Conservation (phyloP, 352 stramenopile species). For the Globisporangium barbulae region DNA sequence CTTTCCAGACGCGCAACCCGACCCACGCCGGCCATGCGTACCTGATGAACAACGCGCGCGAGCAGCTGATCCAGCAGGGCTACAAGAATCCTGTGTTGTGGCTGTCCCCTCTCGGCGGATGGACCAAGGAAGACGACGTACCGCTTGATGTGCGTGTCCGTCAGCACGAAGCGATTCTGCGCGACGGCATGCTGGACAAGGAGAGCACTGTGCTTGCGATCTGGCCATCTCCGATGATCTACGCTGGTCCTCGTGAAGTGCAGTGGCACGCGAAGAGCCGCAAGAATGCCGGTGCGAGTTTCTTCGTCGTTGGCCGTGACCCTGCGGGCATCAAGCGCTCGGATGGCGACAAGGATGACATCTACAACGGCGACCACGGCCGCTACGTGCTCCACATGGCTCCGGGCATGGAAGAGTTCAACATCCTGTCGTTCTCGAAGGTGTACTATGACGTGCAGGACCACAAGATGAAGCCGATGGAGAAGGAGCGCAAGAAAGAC, state of each 20-base stretch:
- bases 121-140: slow-evolving; percentile 98
- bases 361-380: slow-evolving; percentile 97
- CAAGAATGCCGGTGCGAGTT: slow-evolving; percentile 94
- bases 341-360: slow-evolving; percentile 91
- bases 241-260: slow-evolving; percentile 97
- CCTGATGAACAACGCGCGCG: slow-evolving; percentile 95
- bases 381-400: slow-evolving; percentile 96
- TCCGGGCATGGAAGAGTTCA: slow-evolving; percentile 93
- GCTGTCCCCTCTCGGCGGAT: slow-evolving; percentile 96
- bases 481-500: slow-evolving; percentile 90
- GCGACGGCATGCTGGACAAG: slow-evolving; percentile 94
- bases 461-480: slow-evolving; percentile 97
- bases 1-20: slow-evolving; percentile 98
- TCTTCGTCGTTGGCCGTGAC: slow-evolving; percentile 97
- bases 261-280: slow-evolving; percentile 98
- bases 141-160: slow-evolving; percentile 97
- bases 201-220: slow-evolving; percentile 97
- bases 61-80: slow-evolving; percentile 90
- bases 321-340: slow-evolving; percentile 97
- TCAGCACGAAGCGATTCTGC: slow-evolving; percentile 94
- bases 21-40: slow-evolving; percentile 98
- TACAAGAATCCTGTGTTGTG: slow-evolving; percentile 97
- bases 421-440: slow-evolving; percentile 95
- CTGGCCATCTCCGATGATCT: slow-evolving; percentile 98
- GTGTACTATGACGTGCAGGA: slow-evolving; percentile 98